Conservation (phyloP, 352 stramenopile genomes). For the Phytopythium litorale region DNA sequence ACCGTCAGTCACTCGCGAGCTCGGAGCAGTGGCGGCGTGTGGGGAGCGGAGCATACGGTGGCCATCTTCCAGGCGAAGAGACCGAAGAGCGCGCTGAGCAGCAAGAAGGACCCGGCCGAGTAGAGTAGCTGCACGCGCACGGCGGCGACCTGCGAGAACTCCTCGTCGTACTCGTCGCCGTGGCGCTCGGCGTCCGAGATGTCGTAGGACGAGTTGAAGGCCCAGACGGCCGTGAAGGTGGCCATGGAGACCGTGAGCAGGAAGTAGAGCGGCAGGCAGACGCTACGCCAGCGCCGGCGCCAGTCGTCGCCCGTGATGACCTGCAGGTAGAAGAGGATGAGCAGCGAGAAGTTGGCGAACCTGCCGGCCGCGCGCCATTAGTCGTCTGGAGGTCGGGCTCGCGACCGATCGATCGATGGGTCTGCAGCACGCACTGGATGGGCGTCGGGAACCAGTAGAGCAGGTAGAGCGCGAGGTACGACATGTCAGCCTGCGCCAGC, state of each 20-base stretch:
- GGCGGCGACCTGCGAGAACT: constrained; percentile 76
- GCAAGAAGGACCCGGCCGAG: constrained; percentile 75
- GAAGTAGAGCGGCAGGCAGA: constrained; percentile 83
- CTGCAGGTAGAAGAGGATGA: constrained; percentile 88
- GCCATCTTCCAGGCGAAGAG: constrained; percentile 87
- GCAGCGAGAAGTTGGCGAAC: constrained; percentile 86
- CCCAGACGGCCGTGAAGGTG: constrained; percentile 83
- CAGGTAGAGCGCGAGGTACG: constrained; percentile 81
- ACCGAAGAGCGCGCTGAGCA: constrained; percentile 77
- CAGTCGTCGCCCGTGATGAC: constrained; percentile 77
- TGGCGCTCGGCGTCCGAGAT: constrained; percentile 59
- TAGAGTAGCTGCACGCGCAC: constrained; percentile 81
- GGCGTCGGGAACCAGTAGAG: constrained; percentile 85
- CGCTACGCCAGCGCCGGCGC: constrained; percentile 64
- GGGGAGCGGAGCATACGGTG: constrained; percentile 31
- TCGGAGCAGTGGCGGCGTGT: too few species aligned
- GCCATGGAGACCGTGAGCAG: constrained; percentile 78
- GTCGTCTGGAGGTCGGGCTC: not conserved
- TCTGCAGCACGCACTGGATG: constrained; percentile 45
- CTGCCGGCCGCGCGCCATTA: constrained; percentile 7
- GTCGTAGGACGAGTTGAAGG: constrained; percentile 83
- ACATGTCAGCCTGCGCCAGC: constrained; percentile 65
- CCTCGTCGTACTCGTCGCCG: constrained; percentile 80
- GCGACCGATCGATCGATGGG: too few species aligned
- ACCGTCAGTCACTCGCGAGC: not conserved